Evolutionary conservation across 116 monocot species (phyloP).

Genomic region (Cymodocea nodosa): DNA sequence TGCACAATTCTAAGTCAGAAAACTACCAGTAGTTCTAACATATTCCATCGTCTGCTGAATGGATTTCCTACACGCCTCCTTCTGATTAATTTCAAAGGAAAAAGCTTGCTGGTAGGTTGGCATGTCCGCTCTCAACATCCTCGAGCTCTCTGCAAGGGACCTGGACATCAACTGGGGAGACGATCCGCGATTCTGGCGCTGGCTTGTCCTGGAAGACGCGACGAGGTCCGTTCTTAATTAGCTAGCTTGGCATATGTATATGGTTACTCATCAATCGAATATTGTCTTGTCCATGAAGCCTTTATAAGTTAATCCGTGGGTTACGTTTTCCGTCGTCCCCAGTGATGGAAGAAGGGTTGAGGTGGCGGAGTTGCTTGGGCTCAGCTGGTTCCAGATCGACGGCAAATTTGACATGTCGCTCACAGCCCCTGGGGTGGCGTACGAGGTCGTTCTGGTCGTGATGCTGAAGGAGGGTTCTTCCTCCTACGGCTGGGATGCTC

Average conservation of each 20-base stretch:
- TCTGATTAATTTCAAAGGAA: too few species aligned
- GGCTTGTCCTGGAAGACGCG: constrained; percentile 15
- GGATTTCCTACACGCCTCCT: too few species aligned
- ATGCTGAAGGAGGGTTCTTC: constrained; percentile 12
- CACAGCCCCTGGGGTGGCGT: constrained; percentile 23
- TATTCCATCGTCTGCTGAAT: too few species aligned
- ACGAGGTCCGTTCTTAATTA: not conserved
- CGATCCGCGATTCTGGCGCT: constrained; percentile 24
- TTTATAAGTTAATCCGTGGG: too few species aligned
- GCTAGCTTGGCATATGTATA: too few species aligned
- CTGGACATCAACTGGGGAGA: constrained; percentile 31
- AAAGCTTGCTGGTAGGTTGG: constrained; percentile 29
- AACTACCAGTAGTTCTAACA: too few species aligned
- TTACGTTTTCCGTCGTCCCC: not conserved
- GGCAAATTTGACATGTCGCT: constrained; percentile 27
- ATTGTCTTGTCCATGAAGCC: too few species aligned
- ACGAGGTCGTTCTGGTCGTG: constrained; percentile 32
- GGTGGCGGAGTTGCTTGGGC: constrained; percentile 16
- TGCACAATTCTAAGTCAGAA: too few species aligned
- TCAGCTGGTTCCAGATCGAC: constrained; percentile 51
- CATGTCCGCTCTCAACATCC: constrained; percentile 8
- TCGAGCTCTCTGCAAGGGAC: constrained; percentile 22
- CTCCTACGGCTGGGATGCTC: constrained; percentile 22
- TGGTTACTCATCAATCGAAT: too few species aligned
- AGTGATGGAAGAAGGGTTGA: constrained; percentile 22